phyloP scores from a whole-genome alignment of 805 yeast species.

The Starmerella roubikii region DNA sequence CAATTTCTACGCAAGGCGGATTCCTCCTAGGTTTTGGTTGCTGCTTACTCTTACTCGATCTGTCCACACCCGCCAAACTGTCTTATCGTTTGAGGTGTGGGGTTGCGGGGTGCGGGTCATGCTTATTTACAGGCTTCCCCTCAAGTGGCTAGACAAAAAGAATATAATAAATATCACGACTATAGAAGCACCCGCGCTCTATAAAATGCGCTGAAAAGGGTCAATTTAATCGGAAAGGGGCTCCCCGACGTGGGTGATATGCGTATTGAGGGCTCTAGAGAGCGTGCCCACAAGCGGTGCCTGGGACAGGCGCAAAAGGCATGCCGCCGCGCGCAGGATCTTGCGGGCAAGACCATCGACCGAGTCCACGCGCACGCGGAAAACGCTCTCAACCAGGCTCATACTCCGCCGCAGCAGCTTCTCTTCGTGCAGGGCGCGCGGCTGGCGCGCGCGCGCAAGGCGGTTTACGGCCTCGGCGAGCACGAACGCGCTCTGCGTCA shows the following conservation, averaged over 20 bases:
- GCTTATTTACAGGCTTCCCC: no score
- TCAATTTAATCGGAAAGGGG: no score
- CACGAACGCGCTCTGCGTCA: slow-evolving; percentile 28
- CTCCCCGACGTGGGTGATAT: slow-evolving; percentile 3
- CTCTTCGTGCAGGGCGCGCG: slow-evolving; percentile 16
- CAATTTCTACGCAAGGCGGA: no score
- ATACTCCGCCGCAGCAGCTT: slow-evolving; percentile 17
- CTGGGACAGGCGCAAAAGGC: slow-evolving; percentile 12
- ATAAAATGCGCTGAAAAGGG: no score
- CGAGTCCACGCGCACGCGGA: slow-evolving; percentile 6
- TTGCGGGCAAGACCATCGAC: slow-evolving; percentile 4
- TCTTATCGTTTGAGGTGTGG: no score
- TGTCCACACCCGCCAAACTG: no score
- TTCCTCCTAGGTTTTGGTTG: no score
- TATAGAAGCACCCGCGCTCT: no score
- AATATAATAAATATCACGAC: no score
- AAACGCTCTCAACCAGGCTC: slow-evolving; percentile 11
- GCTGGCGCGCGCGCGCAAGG: slow-evolving; percentile 7
- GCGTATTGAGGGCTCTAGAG: slow-evolving; percentile 10
- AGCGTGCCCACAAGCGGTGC: slow-evolving; percentile 17
- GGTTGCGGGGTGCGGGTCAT: no score
- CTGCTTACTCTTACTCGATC: no score
- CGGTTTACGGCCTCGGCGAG: slow-evolving; percentile 24
- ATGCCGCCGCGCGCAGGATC: slow-evolving; percentile 11
- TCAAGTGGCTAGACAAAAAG: no score